phyloP scores from a whole-genome alignment of 352 stramenopile genomes.

The Pythium apleroticum region DNA sequence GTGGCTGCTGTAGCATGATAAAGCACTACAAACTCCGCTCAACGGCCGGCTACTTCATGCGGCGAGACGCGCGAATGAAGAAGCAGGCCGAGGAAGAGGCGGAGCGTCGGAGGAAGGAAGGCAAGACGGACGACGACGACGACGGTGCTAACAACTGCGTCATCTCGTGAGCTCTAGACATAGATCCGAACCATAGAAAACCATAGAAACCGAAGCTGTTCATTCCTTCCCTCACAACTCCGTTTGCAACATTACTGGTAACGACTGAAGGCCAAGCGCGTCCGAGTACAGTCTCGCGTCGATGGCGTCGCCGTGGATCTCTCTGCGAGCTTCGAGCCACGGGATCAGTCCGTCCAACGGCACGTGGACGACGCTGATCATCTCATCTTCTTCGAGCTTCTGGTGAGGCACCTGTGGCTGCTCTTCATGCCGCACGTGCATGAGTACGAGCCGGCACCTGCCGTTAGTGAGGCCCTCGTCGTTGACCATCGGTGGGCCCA shows the following conservation, averaged over 20 bases:
- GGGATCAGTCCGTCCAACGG: slow-evolving; percentile 62
- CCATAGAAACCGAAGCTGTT: background rate
- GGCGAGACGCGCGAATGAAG: slow-evolving; percentile 59
- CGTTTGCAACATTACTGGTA: slow-evolving; percentile 20
- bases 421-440: slow-evolving; percentile 48
- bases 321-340: slow-evolving; percentile 49
- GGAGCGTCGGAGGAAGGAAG: slow-evolving; percentile 29
- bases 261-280: slow-evolving; percentile 44
- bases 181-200: background rate
- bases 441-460: slow-evolving; percentile 60
- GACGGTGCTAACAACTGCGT: slow-evolving; percentile 29
- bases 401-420: slow-evolving; percentile 30
- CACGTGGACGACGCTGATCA: slow-evolving; percentile 65
- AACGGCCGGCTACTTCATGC: slow-evolving; percentile 70
- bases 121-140: slow-evolving; percentile 24
- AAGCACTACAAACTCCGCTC: slow-evolving; percentile 75
- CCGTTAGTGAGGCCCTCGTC: slow-evolving; percentile 81
- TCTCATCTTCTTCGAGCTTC: slow-evolving; percentile 66
- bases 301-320: slow-evolving; percentile 43
- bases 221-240: background rate
- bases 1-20: slow-evolving; percentile 32
- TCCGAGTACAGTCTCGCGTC: slow-evolving; percentile 64
- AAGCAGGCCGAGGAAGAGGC: slow-evolving; percentile 51
- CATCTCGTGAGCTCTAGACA: slow-evolving; percentile 29
- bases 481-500: slow-evolving; percentile 77